Base-by-base conservation (phyloP, 2,329 filamentous ascomycete species). In the Claviceps sp. region DNA sequence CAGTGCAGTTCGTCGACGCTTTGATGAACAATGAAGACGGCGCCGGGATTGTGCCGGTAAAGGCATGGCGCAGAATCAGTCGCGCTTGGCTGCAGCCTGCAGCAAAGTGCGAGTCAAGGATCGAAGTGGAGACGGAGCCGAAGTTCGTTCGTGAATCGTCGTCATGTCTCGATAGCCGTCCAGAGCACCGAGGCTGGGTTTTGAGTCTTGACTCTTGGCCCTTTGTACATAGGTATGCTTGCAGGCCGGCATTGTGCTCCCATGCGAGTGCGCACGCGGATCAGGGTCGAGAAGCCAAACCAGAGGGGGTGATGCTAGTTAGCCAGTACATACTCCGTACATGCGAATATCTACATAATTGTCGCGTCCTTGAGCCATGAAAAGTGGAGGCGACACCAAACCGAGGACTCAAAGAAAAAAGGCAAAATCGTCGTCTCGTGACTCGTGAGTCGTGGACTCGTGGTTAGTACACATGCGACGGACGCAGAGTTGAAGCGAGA, bases 401-500 rank as follows among this genome's bases (percentile, higher is more conserved):
- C 11, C 30, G 24, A 50, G 37, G 37, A 24, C 11, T 47, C 13
- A 11, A 24, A 50, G 22, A 18, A 48, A 38, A 30, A 52, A 20
- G 42, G 34, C 14, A 42, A 54, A 38, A 44, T 40, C 18, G 42
- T 41, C 30, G 45, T 46, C 50, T 47, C 47, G 22, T 22, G 22
- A 24, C 50, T 47, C 47, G 22, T 22, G 22, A 24, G 42, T 41
- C 30, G 45, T 42, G 22, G 22, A 22, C 50, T 47, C 47, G 47
- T 50, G 47, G 37, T 50, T 26, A 20, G 30, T 40, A 16, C 37
- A 14, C n/a, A 44, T 52, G 52, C 52, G 52, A 54, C 52, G 52
- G 52, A 54, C 52, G 52, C 52, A 54, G 52, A 50, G 41, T 51
- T 37, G 37, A 47, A 54, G 52, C 52, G 52, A 54, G 52, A 54